These are phyloP conservation scores for Xylaria sp. DNA, from an alignment of 2,329 filamentous ascomycete species.

Conservation along the genomic window DNA sequence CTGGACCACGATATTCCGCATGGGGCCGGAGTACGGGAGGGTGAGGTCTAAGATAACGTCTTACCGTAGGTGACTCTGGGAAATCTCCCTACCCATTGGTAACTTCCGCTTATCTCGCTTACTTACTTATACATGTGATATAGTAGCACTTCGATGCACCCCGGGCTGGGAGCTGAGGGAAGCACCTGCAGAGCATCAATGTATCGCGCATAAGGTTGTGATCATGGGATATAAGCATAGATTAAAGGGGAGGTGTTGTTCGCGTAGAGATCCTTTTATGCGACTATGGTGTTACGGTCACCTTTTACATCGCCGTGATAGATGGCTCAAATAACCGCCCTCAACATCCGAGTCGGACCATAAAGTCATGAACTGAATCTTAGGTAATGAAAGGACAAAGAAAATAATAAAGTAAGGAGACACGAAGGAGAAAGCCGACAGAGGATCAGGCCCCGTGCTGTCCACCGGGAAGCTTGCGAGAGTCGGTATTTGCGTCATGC, in stretches of 20 bases:
- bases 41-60: constrained; percentile 17
- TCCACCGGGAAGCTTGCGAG: neutral
- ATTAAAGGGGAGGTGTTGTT: neutral
- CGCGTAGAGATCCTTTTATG: neutral
- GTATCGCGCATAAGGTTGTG: constrained; percentile 6
- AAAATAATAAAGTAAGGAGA: neutral
- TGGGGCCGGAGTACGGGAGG: neutral
- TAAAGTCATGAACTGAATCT: neutral
- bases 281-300: neutral
- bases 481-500: constrained; percentile 19
- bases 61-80: neutral
- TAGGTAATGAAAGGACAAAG: neutral
- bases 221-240: constrained; percentile 30
- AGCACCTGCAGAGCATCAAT: constrained; percentile 10
- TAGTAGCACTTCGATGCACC: constrained; percentile 24
- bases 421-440: neutral
- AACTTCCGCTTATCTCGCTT: constrained; percentile 13
- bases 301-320: neutral
- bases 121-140: constrained; percentile 15
- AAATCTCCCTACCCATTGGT: constrained; percentile 10
- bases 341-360: neutral
- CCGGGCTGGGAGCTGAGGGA: constrained; percentile 8
- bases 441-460: neutral
- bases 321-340: neutral
- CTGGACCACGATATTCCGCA: constrained; percentile 12